phyloP scores from a whole-genome alignment of 768 basidiomycete genomes.

The Hirschioporus abietinus region DNA sequence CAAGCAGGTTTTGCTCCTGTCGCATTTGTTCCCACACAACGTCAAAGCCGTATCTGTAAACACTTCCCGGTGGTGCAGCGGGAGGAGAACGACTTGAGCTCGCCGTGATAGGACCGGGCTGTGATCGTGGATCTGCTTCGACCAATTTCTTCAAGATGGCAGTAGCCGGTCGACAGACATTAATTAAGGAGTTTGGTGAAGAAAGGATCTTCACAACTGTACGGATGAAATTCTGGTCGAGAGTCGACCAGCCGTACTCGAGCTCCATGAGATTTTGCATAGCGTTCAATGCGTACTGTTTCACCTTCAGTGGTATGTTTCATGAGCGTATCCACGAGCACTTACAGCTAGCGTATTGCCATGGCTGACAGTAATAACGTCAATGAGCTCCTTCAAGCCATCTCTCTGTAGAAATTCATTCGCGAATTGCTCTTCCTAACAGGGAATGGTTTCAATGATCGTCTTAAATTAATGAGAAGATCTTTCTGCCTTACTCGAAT shows the following conservation, averaged over 20 bases:
- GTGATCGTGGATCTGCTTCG: conserved; percentile 72
- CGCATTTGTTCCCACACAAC: conserved; percentile 81
- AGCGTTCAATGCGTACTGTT: conserved; percentile 75
- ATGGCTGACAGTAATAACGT: conserved; percentile 56
- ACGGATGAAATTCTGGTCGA: conserved; percentile 68
- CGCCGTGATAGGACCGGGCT: conserved; percentile 51
- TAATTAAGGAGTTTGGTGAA: conserved; percentile 71
- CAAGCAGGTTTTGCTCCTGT: conserved; percentile 62
- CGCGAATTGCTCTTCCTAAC: conserved; percentile 79
- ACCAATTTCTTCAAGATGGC: conserved; percentile 86
- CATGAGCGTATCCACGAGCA: conserved; percentile 19
- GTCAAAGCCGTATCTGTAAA: conserved; percentile 80
- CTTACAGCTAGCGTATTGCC: conserved; percentile 83
- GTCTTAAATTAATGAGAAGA: not conserved
- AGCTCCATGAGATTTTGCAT: conserved; percentile 88
- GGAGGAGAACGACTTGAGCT: conserved; percentile 58
- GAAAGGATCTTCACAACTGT: conserved; percentile 75
- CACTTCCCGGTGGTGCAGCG: conserved; percentile 54
- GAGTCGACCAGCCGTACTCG: conserved; percentile 75
- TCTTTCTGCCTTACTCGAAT: conserved; percentile 53
- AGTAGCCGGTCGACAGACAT: conserved; percentile 88
- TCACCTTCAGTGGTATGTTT: conserved; percentile 2
- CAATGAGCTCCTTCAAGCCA: conserved; percentile 67
- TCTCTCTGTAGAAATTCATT: conserved; percentile 69
- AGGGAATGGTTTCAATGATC: conserved; percentile 2